Percentiles rank a stretch among this genome's conserved stretches.
Conservation (phyloP, 2,329 filamentous ascomycete species). For the Basipetospora chlamydospora region DNA sequence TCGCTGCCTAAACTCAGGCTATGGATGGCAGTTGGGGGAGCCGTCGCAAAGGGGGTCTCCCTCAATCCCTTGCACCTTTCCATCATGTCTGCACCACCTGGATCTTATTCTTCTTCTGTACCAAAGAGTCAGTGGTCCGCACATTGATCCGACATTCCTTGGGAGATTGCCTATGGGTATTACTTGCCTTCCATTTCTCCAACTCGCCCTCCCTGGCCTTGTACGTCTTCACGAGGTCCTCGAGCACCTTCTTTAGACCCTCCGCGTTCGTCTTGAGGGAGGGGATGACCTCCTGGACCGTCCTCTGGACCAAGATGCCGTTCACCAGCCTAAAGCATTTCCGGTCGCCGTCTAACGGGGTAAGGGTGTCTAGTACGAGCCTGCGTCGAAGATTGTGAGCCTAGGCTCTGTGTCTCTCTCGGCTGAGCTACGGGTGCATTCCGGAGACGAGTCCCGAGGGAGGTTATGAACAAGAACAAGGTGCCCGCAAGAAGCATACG, state of each 20-base stretch:
- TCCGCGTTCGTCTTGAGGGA: constrained; percentile 88
- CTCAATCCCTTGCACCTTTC: constrained; percentile 10
- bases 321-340: constrained; percentile 99
- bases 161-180: no score
- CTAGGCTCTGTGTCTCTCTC: no score
- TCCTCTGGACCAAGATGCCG: constrained; percentile 86
- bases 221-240: constrained; percentile 93
- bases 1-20: no score
- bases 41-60: neutral
- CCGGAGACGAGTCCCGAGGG: neutral
- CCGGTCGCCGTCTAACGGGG: constrained; percentile 66
- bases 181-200: constrained; percentile 90
- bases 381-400: no score
- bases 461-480: neutral
- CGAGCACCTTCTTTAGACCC: constrained; percentile 82
- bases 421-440: no score
- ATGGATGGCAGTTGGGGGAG: no score
- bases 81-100: constrained; percentile 66
- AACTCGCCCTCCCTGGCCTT: constrained; percentile 87
- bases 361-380: constrained; percentile 83
- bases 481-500: constrained; percentile 18
- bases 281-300: constrained; percentile 82
- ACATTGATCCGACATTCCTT: no score
- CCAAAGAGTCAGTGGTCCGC: constrained; percentile 8
- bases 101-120: constrained; percentile 77